phyloP scores from a whole-genome alignment of 768 basidiomycete species.

The Mycena floridula region DNA sequence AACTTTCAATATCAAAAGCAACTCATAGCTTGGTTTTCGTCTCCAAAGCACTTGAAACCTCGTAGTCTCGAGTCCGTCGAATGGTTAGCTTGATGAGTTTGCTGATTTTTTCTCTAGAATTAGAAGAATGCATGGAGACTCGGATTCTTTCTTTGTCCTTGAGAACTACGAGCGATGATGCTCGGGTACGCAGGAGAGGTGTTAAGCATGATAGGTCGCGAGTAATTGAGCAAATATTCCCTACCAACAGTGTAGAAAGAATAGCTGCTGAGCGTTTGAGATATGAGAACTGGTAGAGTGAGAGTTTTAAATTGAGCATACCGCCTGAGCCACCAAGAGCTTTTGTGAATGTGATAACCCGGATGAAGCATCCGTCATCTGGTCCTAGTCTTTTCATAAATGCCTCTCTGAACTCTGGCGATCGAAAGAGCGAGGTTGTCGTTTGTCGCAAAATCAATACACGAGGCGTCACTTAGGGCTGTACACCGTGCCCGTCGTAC shows the following conservation, averaged over 20 bases:
- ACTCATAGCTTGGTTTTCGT: no score
- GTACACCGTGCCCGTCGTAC: no score
- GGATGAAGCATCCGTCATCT: slow-evolving; percentile 33
- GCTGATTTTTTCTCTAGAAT: no score
- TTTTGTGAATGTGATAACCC: slow-evolving; percentile 52
- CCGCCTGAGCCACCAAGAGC: slow-evolving; percentile 58
- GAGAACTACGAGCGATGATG: slow-evolving; percentile 57
- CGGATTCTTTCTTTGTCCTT: slow-evolving; percentile 54
- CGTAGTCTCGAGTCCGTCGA: no score
- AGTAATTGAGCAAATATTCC: slow-evolving; percentile 63
- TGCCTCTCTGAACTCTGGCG: slow-evolving; percentile 21
- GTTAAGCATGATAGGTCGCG: slow-evolving; percentile 59
- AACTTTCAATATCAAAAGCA: no score
- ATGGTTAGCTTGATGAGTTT: no score
- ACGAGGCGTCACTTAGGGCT: no score
- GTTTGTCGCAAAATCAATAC: slow-evolving; percentile 38
- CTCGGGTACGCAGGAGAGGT: slow-evolving; percentile 54
- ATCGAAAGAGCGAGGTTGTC: slow-evolving; percentile 43
- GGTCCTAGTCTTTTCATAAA: slow-evolving; percentile 34
- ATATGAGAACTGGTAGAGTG: slow-evolving; percentile 9
- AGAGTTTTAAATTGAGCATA: slow-evolving; percentile 30
- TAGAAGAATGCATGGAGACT: slow-evolving; percentile 56
- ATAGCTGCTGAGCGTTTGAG: slow-evolving; percentile 47
- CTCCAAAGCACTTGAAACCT: no score
- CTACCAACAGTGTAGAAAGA: slow-evolving; percentile 45